phyloP scores from a whole-genome alignment of 2,329 filamentous ascomycete genomes.

The Fusarium concolor region DNA sequence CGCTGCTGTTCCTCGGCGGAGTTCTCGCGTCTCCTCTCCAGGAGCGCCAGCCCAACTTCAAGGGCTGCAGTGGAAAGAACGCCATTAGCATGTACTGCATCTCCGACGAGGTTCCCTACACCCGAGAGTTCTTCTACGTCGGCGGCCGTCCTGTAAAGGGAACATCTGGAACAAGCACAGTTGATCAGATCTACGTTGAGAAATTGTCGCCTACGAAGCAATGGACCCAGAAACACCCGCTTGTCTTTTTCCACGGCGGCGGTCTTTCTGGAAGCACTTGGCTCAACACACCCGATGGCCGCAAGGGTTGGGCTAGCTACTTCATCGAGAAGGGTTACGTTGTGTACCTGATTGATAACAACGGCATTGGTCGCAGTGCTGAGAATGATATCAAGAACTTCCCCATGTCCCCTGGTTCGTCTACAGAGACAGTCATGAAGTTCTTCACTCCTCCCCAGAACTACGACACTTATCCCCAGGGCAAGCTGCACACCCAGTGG shows the following conservation, averaged over 20 bases:
- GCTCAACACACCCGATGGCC: slow-evolving; percentile 35
- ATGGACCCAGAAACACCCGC: slow-evolving; percentile 16
- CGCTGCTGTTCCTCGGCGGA: slow-evolving; percentile 16
- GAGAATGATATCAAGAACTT: slow-evolving; percentile 14
- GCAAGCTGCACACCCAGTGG: slow-evolving; percentile 34
- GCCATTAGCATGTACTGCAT: slow-evolving; percentile 25
- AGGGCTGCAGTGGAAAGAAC: slow-evolving; percentile 26
- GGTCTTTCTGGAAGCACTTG: slow-evolving; percentile 35
- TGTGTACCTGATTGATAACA: slow-evolving; percentile 32
- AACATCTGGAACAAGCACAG: slow-evolving; percentile 26
- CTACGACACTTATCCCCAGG: slow-evolving; percentile 28
- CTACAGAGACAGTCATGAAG: slow-evolving; percentile 25
- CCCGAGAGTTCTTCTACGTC: slow-evolving; percentile 36
- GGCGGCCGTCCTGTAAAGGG: slow-evolving; percentile 16
- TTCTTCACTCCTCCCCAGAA: slow-evolving; percentile 31
- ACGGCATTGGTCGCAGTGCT: slow-evolving; percentile 17
- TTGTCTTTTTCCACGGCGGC: slow-evolving; percentile 38
- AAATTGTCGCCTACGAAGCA: slow-evolving; percentile 15
- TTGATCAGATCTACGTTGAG: slow-evolving; percentile 39
- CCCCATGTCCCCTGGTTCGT: slow-evolving; percentile 15
- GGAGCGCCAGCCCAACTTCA: background rate
- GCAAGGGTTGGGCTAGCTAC: slow-evolving; percentile 36
- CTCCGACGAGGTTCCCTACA: slow-evolving; percentile 23
- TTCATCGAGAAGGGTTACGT: slow-evolving; percentile 27
- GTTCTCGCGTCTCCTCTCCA: slow-evolving; percentile 9